phyloP scores from a whole-genome alignment of 345 rosid species.

The Moricandia arvensis region DNA sequence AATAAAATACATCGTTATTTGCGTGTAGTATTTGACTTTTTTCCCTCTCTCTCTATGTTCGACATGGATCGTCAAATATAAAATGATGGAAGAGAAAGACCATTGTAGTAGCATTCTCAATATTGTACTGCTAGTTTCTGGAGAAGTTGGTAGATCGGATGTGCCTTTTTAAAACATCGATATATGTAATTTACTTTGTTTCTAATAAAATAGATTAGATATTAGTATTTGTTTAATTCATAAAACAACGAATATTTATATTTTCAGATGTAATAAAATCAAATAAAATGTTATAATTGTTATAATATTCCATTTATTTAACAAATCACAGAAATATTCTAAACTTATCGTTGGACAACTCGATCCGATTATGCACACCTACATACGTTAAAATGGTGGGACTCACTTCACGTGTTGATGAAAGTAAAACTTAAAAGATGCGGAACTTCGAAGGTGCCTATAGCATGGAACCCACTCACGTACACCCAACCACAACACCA shows the following conservation, averaged over 20 bases:
- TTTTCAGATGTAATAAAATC: too few relatives aligned
- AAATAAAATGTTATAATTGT: too few relatives aligned
- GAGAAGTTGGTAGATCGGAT: not conserved
- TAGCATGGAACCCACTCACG: conserved; percentile 36
- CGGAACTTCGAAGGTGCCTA: conserved; percentile 34
- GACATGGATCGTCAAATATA: conserved; percentile 5
- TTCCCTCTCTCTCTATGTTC: not conserved
- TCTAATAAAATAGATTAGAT: too few relatives aligned
- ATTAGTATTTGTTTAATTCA: too few relatives aligned
- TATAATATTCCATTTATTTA: too few relatives aligned
- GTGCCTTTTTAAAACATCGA: too few relatives aligned
- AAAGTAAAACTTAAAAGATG: conserved; percentile 28
- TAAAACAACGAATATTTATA: too few relatives aligned
- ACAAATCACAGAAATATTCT: too few relatives aligned
- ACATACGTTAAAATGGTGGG: conserved; percentile 18
- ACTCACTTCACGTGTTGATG: conserved; percentile 35
- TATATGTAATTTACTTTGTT: too few relatives aligned
- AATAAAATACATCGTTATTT: not conserved
- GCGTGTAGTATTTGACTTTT: not conserved
- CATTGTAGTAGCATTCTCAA: not conserved
- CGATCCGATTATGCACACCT: too few relatives aligned
- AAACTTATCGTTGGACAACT: too few relatives aligned
- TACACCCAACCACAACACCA: conserved; percentile 32
- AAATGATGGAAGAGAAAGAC: not conserved
- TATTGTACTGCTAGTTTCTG: not conserved